These are phyloP conservation scores for Pythium sp. DNA, from an alignment of 352 stramenopile species.

Conservation along the genomic window DNA sequence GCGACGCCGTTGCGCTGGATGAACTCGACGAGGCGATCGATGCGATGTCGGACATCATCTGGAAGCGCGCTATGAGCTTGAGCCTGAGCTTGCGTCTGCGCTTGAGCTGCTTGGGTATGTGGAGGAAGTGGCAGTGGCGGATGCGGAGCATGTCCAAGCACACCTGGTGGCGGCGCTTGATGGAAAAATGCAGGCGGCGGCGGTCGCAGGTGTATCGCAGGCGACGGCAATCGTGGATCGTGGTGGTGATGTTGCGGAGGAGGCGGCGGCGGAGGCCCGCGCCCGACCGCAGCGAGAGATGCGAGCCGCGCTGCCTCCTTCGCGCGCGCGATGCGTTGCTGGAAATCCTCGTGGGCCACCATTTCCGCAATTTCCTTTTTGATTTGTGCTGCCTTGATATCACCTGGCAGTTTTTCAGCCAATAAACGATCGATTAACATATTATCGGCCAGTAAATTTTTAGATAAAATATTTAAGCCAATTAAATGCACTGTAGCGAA, in stretches of 20 bases:
- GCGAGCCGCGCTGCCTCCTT: constrained; percentile 53
- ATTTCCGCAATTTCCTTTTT: constrained; percentile 3
- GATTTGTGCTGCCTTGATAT: neutral
- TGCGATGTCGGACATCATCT: constrained; percentile 42
- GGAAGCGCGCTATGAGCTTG: constrained; percentile 18
- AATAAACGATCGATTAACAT: neutral
- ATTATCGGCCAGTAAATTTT: neutral
- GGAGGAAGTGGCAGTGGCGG: neutral
- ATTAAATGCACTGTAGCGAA: neutral
- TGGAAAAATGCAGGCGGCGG: constrained; percentile 18
- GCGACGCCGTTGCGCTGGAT: constrained; percentile 49
- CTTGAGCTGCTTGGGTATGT: neutral
- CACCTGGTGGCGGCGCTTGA: constrained; percentile 4
- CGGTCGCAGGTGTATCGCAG: constrained; percentile 1
- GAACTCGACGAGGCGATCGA: constrained; percentile 61
- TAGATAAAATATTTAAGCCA: neutral
- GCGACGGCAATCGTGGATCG: neutral
- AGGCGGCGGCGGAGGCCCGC: constrained; percentile 3
- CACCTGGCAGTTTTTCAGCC: neutral
- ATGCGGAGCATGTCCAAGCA: constrained; percentile 1
- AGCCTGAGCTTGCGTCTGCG: neutral
- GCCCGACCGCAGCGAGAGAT: constrained; percentile 38
- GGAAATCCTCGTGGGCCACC: constrained; percentile 27
- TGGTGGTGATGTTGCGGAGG: neutral
- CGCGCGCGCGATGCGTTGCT: constrained; percentile 50